A percentile compares a stretch with the other conserved stretches of the same genome.
These are phyloP conservation scores for Epichloe aotearoae DNA, from an alignment of 2,329 filamentous ascomycete genomes.

Conservation along the genomic window DNA sequence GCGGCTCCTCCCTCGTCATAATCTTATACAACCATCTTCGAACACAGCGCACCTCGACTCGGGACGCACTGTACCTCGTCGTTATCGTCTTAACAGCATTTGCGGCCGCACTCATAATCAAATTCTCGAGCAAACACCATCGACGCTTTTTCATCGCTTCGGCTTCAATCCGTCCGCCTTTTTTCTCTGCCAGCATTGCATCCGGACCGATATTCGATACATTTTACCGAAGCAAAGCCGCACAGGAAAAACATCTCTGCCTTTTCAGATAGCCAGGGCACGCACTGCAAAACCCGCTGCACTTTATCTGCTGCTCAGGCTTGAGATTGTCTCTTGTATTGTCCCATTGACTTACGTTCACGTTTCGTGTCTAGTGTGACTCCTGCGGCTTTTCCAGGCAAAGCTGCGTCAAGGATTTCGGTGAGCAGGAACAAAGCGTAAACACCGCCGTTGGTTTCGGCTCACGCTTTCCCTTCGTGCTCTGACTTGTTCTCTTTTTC, in stretches of 20 bases:
- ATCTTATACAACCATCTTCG: neutral
- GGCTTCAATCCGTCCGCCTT: neutral
- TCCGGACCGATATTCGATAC: neutral
- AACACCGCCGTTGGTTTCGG: neutral
- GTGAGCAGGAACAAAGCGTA: neutral
- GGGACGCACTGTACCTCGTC: neutral
- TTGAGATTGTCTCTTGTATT: neutral
- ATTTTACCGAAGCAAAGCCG: neutral
- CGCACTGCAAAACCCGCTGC: neutral
- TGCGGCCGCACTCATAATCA: neutral
- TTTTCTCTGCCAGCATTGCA: neutral
- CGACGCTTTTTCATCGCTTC: neutral
- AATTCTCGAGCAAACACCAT: neutral
- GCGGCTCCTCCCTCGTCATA: constrained; percentile 12
- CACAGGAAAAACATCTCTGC: neutral
- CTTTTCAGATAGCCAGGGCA: neutral
- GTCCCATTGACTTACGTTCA: neutral
- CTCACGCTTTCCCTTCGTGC: neutral
- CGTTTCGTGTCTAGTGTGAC: neutral
- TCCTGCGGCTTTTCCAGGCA: neutral
- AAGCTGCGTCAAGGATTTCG: neutral
- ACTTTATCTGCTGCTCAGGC: neutral
- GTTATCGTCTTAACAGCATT: constrained; percentile 1
- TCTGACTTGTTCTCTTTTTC: neutral
- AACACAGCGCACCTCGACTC: neutral